A percentile compares a stretch with the other conserved stretches of the same genome.
phyloP scores from a whole-genome alignment of 73 alveolate species.

The Blepharisma stoltei region DNA sequence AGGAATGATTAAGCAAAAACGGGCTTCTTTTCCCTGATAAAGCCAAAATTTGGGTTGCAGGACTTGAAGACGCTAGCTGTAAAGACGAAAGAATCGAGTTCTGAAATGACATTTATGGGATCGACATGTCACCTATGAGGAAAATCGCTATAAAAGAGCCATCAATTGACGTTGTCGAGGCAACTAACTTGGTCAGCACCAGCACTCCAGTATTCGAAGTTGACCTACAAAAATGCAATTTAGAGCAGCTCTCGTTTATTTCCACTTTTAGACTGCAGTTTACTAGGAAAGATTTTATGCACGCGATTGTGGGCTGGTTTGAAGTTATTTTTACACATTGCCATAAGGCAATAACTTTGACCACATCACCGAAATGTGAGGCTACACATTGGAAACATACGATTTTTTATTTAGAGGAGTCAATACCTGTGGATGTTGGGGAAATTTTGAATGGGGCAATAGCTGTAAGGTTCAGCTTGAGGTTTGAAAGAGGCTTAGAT shows the following conservation, averaged over 20 bases:
- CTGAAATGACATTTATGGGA: conserved; percentile 92
- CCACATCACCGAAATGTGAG: conserved; percentile 88
- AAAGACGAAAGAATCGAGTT: conserved; percentile 70
- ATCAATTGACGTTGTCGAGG: conserved; percentile 49
- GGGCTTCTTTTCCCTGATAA: conserved; percentile 84
- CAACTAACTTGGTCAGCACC: conserved; percentile 45
- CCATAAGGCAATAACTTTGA: conserved; percentile 65
- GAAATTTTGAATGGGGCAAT: conserved; percentile 83
- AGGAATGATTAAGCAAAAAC: conserved; percentile 75
- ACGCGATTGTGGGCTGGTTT: conserved; percentile 91
- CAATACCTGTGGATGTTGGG: conserved; percentile 64
- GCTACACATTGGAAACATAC: conserved; percentile 95
- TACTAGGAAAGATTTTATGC: conserved; percentile 66
- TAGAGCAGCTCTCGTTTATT: conserved; percentile 61
- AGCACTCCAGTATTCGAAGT: conserved; percentile 61
- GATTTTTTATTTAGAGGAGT: conserved; percentile 80
- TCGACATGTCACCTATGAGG: conserved; percentile 67
- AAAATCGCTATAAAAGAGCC: conserved; percentile 61
- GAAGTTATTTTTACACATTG: conserved; percentile 74
- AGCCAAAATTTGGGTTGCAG: conserved; percentile 74
- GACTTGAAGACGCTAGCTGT: conserved; percentile 88
- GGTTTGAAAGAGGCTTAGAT: conserved; percentile 82
- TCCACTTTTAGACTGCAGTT: conserved; percentile 34
- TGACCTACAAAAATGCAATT: conserved; percentile 58
- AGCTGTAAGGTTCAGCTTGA: conserved; percentile 70